Conservation (phyloP, 495 filamentous ascomycete species). For the Usnea hakonensis region DNA sequence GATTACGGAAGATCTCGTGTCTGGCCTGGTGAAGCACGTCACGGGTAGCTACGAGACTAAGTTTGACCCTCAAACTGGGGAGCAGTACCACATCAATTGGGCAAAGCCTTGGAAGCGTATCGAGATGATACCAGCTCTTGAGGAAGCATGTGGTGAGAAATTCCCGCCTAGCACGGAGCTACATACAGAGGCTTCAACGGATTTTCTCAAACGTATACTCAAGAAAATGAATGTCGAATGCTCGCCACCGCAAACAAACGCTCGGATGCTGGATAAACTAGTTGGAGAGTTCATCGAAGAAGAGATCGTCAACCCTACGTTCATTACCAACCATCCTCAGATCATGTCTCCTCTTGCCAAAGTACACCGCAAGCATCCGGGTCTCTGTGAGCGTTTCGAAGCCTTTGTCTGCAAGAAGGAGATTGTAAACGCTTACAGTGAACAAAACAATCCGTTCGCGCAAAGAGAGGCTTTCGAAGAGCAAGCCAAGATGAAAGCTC, state of each 20-base stretch:
- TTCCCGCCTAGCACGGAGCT: conserved; percentile 87
- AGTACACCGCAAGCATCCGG: conserved; percentile 71
- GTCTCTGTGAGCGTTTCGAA: conserved; percentile 94
- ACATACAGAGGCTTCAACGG: conserved; percentile 78
- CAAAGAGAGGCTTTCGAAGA: conserved; percentile 93
- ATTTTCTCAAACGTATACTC: conserved; percentile 74
- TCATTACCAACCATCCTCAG: conserved; percentile 88
- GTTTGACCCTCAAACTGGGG: conserved; percentile 74
- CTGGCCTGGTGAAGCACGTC: conserved; percentile 80
- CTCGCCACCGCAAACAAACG: conserved; percentile 81
- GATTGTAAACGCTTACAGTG: conserved; percentile 93
- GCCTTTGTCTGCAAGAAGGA: conserved; percentile 97
- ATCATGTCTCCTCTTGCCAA: conserved; percentile 99
- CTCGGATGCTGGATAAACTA: conserved; percentile 96
- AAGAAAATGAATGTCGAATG: conserved; percentile 90
- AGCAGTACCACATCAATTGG: conserved; percentile 90
- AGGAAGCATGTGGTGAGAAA: conserved; percentile 81
- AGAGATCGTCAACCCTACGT: conserved; percentile 89
- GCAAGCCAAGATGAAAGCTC: conserved; percentile 89
- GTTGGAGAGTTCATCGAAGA: conserved; percentile 94
- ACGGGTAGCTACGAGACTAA: conserved; percentile 78
- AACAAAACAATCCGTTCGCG: conserved; percentile 95
- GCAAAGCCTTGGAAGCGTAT: conserved; percentile 85
- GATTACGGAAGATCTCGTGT: conserved; percentile 89
- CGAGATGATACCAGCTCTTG: conserved; percentile 93